Conservation (phyloP, 2,329 filamentous ascomycete species). For the Aspergillus chevalieri region DNA sequence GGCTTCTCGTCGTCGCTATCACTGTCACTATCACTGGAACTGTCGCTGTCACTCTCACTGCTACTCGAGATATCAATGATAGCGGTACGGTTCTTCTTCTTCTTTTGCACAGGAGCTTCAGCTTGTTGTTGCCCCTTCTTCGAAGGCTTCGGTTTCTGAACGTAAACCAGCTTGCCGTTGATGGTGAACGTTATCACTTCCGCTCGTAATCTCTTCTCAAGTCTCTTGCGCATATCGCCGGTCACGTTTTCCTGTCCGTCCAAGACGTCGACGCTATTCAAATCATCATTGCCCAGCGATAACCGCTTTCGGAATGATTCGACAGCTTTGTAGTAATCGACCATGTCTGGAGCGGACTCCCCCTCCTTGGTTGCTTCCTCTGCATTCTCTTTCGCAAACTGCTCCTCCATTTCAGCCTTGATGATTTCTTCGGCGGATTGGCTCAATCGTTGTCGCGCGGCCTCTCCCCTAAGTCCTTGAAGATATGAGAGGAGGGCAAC, state of each 20-base stretch:
- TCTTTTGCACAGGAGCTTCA: conserved; percentile 20
- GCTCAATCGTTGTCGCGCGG: conserved; percentile 58
- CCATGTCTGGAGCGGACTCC: conserved; percentile 10
- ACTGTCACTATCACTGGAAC: conserved; percentile 20
- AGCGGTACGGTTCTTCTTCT: conserved; percentile 39
- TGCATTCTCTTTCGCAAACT: conserved; percentile 10
- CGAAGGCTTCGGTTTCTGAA: conserved; percentile 18
- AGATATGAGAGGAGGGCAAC: conserved; percentile 70
- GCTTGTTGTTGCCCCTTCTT: conserved; percentile 17
- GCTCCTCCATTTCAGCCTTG: conserved; percentile 39
- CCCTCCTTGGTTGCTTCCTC: conserved; percentile 11
- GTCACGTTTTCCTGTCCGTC: conserved; percentile 18
- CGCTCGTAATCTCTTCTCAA: conserved; percentile 32
- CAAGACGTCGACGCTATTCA: conserved; percentile 9
- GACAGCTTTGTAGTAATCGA: conserved; percentile 48
- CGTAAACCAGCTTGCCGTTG: conserved; percentile 22
- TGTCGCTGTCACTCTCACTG: conserved; percentile 32
- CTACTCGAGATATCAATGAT: conserved; percentile 39
- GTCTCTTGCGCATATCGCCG: conserved; percentile 19
- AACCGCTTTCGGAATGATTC: conserved; percentile 38
- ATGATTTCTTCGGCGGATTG: conserved; percentile 60
- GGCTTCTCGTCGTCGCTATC: conserved; percentile 19
- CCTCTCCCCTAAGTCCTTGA: conserved; percentile 67
- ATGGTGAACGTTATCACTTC: conserved; percentile 33
- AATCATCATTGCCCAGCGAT: conserved; percentile 18